phyloP scores from a whole-genome alignment of 352 stramenopile genomes.

The Pilasporangium apinafurcum region DNA sequence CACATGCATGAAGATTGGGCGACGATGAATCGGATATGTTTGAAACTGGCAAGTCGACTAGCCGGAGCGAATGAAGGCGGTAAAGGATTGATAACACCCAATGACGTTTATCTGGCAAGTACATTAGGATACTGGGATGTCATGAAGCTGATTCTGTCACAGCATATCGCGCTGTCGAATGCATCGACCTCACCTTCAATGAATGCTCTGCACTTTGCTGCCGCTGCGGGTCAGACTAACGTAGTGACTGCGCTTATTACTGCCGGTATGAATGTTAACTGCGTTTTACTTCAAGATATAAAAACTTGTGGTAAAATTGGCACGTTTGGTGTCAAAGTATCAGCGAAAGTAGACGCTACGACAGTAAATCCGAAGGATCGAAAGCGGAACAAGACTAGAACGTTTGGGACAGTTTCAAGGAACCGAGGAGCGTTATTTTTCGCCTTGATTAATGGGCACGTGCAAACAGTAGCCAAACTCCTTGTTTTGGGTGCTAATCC shows the following conservation, averaged over 20 bases:
- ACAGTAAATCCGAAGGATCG: too few species aligned
- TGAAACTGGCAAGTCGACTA: constrained; percentile 21
- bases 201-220: constrained; percentile 47
- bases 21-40: constrained; percentile 27
- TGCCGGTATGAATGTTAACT: constrained; percentile 59
- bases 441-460: constrained; percentile 42
- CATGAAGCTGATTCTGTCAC: constrained; percentile 26
- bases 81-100: constrained; percentile 36
- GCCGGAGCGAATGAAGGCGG: constrained; percentile 24
- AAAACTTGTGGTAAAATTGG: too few species aligned
- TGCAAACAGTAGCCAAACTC: constrained; percentile 45
- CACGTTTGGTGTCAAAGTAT: too few species aligned
- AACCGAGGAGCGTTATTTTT: constrained; percentile 36
- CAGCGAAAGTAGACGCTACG: too few species aligned
- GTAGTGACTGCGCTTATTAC: constrained; percentile 33
- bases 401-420: constrained; percentile 1
- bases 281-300: too few species aligned
- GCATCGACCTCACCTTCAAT: constrained; percentile 20
- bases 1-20: constrained; percentile 28
- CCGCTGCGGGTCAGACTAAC: constrained; percentile 33
- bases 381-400: not conserved
- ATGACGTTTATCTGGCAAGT: constrained; percentile 43
- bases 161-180: constrained; percentile 42
- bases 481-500: constrained; percentile 45
- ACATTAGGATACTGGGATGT: constrained; percentile 42